These are phyloP conservation scores for Claviceps fusiformis DNA, from an alignment of 2,329 filamentous ascomycete species.

Conservation along the genomic window DNA sequence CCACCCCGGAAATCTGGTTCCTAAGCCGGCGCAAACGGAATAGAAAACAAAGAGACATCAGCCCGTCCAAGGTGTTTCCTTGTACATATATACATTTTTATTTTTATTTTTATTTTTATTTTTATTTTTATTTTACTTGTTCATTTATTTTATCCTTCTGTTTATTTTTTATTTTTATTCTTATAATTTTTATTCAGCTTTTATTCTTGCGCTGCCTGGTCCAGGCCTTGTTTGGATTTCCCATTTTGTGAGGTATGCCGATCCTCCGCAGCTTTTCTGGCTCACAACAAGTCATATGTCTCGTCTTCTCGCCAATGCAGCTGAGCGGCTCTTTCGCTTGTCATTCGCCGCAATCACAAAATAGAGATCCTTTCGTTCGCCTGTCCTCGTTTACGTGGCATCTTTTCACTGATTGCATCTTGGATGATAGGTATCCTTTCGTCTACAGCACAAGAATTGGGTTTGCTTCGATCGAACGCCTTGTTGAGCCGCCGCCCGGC, in stretches of 20 bases:
- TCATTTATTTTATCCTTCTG: background rate
- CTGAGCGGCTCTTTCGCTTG: background rate
- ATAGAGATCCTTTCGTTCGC: background rate
- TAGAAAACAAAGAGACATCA: too few species aligned
- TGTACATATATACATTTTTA: background rate
- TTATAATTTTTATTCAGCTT: too few species aligned
- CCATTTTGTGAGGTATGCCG: background rate
- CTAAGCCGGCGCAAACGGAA: background rate
- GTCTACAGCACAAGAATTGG: background rate
- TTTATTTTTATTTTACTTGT: too few species aligned
- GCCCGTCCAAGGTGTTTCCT: background rate
- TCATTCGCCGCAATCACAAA: background rate
- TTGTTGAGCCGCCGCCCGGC: background rate
- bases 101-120: background rate
- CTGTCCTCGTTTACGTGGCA: background rate
- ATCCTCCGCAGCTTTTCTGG: background rate
- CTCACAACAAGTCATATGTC: background rate
- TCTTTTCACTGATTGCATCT: background rate
- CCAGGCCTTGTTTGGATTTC: background rate
- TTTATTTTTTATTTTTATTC: too few species aligned
- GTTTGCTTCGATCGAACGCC: background rate
- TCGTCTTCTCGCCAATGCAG: background rate
- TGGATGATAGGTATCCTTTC: background rate
- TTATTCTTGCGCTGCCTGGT: background rate
- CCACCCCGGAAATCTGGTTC: background rate